Evolutionary conservation across 805 yeast genomes (phyloP), one percentile per base, ranked within the genome.

Genomic region (Sugiyamaella chiloensis): DNA sequence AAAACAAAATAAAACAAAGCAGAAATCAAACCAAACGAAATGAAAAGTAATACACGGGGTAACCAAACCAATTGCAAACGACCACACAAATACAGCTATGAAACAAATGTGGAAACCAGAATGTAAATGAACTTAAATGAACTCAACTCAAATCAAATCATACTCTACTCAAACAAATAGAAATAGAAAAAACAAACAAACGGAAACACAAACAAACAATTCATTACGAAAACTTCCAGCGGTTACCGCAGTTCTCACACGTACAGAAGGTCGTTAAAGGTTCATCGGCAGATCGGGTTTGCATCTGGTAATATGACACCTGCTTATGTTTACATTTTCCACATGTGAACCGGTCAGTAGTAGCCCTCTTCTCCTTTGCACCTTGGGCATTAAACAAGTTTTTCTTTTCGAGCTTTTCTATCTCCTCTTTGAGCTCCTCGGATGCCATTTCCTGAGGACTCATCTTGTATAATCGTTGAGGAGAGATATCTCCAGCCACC

Each of bases 241-340:
- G 80, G 63, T 93, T 88, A 53, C 98, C 98, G 72, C 99, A 93
- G 56, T 80, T 87, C 62, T 90, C 97, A 72, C 99, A 93, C 2
- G 96, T 90, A 73, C 99, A 93, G 65, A 93, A 93, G 1, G 99
- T 93, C 5, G 99, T 93, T 61, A 93, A 78, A 51, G 99, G 99
- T 69, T 93, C 99, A 79, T 93, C 99, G 16, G 99, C 99, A 49
- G 96, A 87, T 69, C 99, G 78, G 27, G 99, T 93, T 74, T 93
- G 99, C 84, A 93, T 78, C 71, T 93, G 99, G 68, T 90, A 91
- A 67, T 93, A 93, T 58, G 95, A 85, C 35, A 93, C 99, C 73
- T 88, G 89, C 76, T 90, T 89, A 66, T 89, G 91, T 69, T 91
- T 93, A 78, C 99, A 93, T 67, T 91, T 93, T 43, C 98, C 97